phyloP scores from a whole-genome alignment of 1,284 basidiomycete species.

The Gastroboletus turbinatus region DNA sequence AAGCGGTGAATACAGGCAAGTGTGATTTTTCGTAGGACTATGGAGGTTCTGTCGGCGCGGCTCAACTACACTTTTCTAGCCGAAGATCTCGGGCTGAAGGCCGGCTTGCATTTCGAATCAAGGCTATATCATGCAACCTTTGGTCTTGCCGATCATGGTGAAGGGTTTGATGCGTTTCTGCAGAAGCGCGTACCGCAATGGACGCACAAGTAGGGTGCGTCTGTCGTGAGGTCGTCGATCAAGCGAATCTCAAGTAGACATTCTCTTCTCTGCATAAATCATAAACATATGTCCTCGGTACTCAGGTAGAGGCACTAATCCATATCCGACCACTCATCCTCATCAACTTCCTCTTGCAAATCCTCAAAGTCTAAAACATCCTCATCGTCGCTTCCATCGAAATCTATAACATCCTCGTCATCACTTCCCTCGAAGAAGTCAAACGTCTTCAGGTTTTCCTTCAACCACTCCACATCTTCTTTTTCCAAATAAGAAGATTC shows the following conservation, averaged over 20 bases:
- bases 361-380: conserved; percentile 28
- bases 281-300: background rate
- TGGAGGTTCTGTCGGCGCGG: background rate
- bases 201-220: conserved; percentile 21
- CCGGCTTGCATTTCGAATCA: conserved; percentile 61
- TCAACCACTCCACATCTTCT: conserved; percentile 47
- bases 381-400: conserved; percentile 41
- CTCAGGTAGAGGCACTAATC: background rate
- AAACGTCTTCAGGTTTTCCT: conserved; percentile 44
- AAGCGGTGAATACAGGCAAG: conserved; percentile 63
- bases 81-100: conserved; percentile 55
- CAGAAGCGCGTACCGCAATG: conserved; percentile 55
- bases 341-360: conserved; percentile 17
- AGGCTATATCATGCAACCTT: conserved; percentile 67
- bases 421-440: conserved; percentile 50
- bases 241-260: background rate
- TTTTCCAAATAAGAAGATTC: conserved; percentile 37
- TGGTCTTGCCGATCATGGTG: conserved; percentile 65
- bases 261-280: background rate
- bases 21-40: conserved; percentile 27
- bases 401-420: conserved; percentile 36
- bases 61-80: conserved; percentile 36
- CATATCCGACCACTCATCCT: conserved; percentile 18
- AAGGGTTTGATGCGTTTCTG: conserved; percentile 64
- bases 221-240: background rate